A percentile compares a stretch with the other conserved stretches of the same genome.
Evolutionary conservation across 2,329 filamentous ascomycete genomes (phyloP).

Genomic region (Arthrobotrys conoides): DNA sequence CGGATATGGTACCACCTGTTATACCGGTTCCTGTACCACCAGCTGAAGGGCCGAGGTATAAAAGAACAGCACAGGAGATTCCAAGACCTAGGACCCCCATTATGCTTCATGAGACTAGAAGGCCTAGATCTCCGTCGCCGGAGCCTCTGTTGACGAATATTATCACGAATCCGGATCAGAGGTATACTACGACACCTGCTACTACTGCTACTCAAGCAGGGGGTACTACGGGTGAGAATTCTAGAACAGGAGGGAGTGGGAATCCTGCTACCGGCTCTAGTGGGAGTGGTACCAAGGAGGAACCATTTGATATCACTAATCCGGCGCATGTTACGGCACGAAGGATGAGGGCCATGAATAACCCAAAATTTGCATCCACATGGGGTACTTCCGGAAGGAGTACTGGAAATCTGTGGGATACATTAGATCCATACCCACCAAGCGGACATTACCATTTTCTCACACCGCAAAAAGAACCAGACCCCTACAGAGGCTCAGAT

Average conservation of each 20-base stretch:
- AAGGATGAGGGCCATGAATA: not conserved
- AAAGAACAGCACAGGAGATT: not conserved
- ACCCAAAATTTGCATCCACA: not conserved
- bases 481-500: not conserved
- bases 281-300: not conserved
- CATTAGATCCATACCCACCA: not conserved
- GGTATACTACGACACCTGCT: no score
- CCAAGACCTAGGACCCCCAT: not conserved
- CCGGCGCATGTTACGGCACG: slow-evolving; percentile 23
- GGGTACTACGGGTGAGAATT: no score
- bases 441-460: not conserved
- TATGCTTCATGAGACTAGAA: no score
- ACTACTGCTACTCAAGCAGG: no score
- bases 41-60: not conserved
- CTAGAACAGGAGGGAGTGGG: no score
- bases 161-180: no score
- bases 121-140: no score
- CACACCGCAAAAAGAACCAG: not conserved
- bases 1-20: not conserved
- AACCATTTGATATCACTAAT: slow-evolving; percentile 27
- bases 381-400: not conserved
- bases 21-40: not conserved
- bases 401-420: not conserved
- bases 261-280: no score
- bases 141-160: no score